These are phyloP conservation scores for Ophiostoma novo-ulmi DNA, from an alignment of 2,329 filamentous ascomycete species.

Conservation along the genomic window DNA sequence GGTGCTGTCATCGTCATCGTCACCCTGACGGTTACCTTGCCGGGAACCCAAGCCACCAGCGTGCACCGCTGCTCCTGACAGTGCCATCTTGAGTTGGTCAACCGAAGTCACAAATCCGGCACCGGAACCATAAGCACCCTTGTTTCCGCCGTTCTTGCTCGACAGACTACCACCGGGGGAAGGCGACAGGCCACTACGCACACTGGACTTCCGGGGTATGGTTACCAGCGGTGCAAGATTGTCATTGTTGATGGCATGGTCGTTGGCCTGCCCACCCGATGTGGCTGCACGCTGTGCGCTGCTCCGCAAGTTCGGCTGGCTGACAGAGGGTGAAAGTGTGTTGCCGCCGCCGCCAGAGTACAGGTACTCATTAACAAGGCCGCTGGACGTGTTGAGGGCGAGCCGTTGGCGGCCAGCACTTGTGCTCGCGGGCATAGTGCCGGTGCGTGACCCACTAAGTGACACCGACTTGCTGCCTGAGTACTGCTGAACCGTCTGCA, in stretches of 20 bases:
- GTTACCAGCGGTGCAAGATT: slow-evolving; percentile 36
- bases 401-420: slow-evolving; percentile 46
- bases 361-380: slow-evolving; percentile 29
- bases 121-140: slow-evolving; percentile 29
- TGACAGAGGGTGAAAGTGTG: slow-evolving; percentile 44
- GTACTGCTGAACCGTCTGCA: slow-evolving; percentile 55
- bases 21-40: slow-evolving; percentile 29
- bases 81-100: slow-evolving; percentile 58
- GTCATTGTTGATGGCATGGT: slow-evolving; percentile 19
- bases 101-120: slow-evolving; percentile 54
- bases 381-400: slow-evolving; percentile 41
- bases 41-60: slow-evolving; percentile 35
- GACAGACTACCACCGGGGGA: slow-evolving; percentile 34
- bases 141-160: slow-evolving; percentile 29
- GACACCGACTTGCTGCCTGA: slow-evolving; percentile 68
- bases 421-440: slow-evolving; percentile 47
- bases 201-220: slow-evolving; percentile 50
- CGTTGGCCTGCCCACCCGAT: slow-evolving; percentile 26
- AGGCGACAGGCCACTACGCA: slow-evolving; percentile 48
- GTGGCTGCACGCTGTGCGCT: slow-evolving; percentile 40
- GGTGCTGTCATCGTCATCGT: slow-evolving; percentile 51
- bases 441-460: slow-evolving; percentile 67
- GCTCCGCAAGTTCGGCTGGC: slow-evolving; percentile 48
- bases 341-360: slow-evolving; percentile 30
- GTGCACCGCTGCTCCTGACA: slow-evolving; percentile 46